Conservation (phyloP, 257 asterid species). For the Fraxinus cuspidata region DNA sequence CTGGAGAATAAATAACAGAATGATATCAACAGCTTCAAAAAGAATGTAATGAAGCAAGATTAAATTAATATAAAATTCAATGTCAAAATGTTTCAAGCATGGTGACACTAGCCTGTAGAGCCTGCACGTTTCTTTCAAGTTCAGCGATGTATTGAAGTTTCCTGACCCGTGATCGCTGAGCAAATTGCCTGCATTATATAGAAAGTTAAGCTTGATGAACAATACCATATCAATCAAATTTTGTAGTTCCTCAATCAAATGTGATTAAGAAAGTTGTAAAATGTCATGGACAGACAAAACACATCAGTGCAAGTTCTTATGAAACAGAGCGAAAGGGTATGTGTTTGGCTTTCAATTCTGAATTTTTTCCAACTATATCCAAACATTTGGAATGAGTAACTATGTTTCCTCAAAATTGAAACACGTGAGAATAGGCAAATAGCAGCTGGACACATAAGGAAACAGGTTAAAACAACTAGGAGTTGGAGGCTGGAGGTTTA, state of each 20-base stretch:
- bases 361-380: neutral
- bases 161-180: constrained; percentile 79
- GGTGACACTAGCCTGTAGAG: constrained; percentile 55
- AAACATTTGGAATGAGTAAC: neutral
- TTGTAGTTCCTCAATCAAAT: neutral
- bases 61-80: neutral
- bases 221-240: neutral
- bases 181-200: constrained; percentile 64
- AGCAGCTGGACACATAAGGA: neutral
- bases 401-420: neutral
- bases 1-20: constrained; percentile 34
- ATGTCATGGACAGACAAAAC: neutral
- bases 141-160: constrained; percentile 85
- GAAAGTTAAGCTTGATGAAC: constrained; percentile 18
- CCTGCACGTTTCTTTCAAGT: constrained; percentile 78
- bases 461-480: neutral
- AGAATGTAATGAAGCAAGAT: neutral
- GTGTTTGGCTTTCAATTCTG: neutral
- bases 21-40: constrained; percentile 14
- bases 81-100: constrained; percentile 5
- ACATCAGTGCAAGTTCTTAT: neutral
- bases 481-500: neutral
- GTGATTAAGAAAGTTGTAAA: neutral
- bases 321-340: neutral
- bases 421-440: neutral